phyloP scores from a whole-genome alignment of 495 filamentous ascomycete species.

The Astrocystis sublimbata region DNA sequence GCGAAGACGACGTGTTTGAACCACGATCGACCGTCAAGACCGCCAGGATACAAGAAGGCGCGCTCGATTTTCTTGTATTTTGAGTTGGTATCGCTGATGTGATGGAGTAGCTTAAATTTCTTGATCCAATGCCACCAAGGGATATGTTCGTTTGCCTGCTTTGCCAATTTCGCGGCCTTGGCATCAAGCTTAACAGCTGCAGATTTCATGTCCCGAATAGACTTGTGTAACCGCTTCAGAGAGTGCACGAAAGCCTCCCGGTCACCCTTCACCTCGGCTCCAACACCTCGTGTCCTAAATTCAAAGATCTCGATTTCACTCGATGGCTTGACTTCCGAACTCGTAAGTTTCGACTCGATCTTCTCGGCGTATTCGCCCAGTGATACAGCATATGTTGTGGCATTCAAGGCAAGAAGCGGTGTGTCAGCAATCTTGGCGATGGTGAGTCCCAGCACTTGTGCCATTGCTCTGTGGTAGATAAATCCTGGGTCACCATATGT shows the following conservation, averaged over 20 bases:
- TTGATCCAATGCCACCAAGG: constrained; percentile 82
- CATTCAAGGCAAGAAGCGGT: constrained; percentile 75
- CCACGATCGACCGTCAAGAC: constrained; percentile 81
- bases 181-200: constrained; percentile 60
- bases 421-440: constrained; percentile 77
- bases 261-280: constrained; percentile 52
- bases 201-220: constrained; percentile 53
- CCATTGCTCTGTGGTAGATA: constrained; percentile 74
- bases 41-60: constrained; percentile 73
- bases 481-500: constrained; percentile 83
- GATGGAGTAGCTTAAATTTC: constrained; percentile 60
- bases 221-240: constrained; percentile 45
- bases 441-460: constrained; percentile 76
- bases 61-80: constrained; percentile 80
- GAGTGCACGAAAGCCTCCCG: constrained; percentile 53
- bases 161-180: constrained; percentile 62
- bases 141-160: constrained; percentile 65
- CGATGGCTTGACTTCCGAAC: constrained; percentile 40
- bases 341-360: constrained; percentile 62
- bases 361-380: constrained; percentile 65
- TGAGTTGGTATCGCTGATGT: constrained; percentile 65
- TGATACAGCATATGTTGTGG: constrained; percentile 69
- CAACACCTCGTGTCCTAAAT: constrained; percentile 48
- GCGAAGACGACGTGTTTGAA: constrained; percentile 94
- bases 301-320: constrained; percentile 51